phyloP scores from a whole-genome alignment of 176 grass and related monocot genomes.

The Musa acuminata region DNA sequence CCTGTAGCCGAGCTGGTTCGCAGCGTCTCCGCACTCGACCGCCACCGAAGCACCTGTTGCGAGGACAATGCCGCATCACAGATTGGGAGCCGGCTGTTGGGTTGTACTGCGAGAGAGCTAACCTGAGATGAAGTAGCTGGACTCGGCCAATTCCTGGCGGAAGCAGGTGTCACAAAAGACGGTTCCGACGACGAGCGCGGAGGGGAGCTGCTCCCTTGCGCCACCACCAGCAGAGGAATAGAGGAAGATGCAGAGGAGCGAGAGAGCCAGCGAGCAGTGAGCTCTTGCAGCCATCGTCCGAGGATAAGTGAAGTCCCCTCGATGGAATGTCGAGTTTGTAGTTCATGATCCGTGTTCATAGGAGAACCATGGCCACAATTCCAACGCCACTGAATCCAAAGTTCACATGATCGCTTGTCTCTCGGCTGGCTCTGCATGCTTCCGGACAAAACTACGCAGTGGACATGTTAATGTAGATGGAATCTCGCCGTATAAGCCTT shows the following conservation, averaged over 20 bases:
- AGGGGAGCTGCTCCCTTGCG: not conserved
- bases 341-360: too few relatives aligned
- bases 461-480: too few relatives aligned
- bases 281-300: not conserved
- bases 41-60: conserved; percentile 9
- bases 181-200: not conserved
- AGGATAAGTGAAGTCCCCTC: not conserved
- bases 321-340: too few relatives aligned
- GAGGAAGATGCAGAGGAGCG: not conserved
- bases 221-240: conserved; percentile 1
- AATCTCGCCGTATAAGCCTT: too few relatives aligned
- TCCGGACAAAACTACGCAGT: not conserved
- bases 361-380: too few relatives aligned
- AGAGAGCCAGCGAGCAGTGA: not conserved
- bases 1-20: not conserved
- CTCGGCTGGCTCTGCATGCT: not conserved
- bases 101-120: too few relatives aligned
- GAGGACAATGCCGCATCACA: not conserved
- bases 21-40: not conserved
- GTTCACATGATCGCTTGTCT: not conserved
- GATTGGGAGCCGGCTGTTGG: not conserved
- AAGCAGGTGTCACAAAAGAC: conserved; percentile 12
- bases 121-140: conserved; percentile 16
- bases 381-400: not conserved
- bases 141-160: not conserved